Base-by-base conservation (phyloP, 1,284 basidiomycete genomes). In the Omphalotus olearius region DNA sequence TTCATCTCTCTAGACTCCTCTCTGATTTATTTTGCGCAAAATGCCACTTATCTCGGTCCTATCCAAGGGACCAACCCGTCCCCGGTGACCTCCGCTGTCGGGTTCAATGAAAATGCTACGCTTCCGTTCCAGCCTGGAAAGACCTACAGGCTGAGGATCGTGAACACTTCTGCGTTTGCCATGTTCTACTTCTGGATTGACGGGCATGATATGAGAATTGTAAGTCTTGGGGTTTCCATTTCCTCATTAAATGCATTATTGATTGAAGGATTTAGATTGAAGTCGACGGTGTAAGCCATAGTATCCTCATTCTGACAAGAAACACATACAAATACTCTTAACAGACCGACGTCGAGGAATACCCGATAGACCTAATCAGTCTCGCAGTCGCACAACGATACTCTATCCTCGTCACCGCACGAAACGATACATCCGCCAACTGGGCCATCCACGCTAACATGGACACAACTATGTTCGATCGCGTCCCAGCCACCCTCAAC, bases 331-430 rank as follows among this genome's bases (percentile, higher is more conserved):
- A 13, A 23, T 38, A 37, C 6, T 38, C n/a, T 46, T 17, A 47
- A 14, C 28, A 88, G 82, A 87, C 85, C 3, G 94, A 97, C 66
- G 75, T 85, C 2, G 75, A 88, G 62, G 84, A 85, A 55, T 86
- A 74, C 50, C 75, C 82, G 0, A 82, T 85, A 53, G 85, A 91
- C 61, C 65, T 85, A 30, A 61, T 98, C 47, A 78, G 82, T 39
- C 57, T 97, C 53, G 78, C 90, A 4, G 91, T 89, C 43, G 94
- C 94, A 0, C 95, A 98, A 67, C 83, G 95, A n/a, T 97, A 95
- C 70, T 94, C 92, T 0, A 73, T 98, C 46, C 82, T 98, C 44
- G 91, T 98, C 45, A 88, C 85, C 17, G 93, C 96, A 9, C 82
- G 88, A 51, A 93, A 94, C 67, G 90, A 93, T 60, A 88, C 90